Conservation (phyloP, 1,284 basidiomycete species). For the Prillingera fragicola region DNA sequence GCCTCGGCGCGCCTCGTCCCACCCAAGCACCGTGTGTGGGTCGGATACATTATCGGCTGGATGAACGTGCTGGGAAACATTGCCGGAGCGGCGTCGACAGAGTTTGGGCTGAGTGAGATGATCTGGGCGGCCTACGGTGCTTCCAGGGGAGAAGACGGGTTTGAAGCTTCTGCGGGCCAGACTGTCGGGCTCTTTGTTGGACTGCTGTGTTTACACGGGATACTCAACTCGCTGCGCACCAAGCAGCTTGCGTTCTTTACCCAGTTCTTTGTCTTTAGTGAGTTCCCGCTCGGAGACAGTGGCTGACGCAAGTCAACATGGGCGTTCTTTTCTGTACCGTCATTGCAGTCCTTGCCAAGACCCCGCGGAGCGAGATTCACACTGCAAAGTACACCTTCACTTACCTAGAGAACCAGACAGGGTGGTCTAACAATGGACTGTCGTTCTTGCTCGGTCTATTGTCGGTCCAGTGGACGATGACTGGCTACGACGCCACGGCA, state of each 20-base stretch:
- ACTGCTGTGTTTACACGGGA: slow-evolving; percentile 66
- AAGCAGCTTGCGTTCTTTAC: slow-evolving; percentile 72
- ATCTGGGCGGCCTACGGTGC: slow-evolving; percentile 55
- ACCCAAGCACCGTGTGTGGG: slow-evolving; percentile 12
- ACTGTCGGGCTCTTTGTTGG: slow-evolving; percentile 69
- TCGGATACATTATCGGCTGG: slow-evolving; percentile 65
- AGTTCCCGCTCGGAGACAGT: background rate
- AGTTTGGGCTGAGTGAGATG: slow-evolving; percentile 79
- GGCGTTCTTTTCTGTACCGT: slow-evolving; percentile 58
- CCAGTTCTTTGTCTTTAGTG: slow-evolving; percentile 68
- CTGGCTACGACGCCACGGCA: slow-evolving; percentile 56
- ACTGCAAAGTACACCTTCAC: slow-evolving; percentile 66
- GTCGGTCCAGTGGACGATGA: slow-evolving; percentile 83
- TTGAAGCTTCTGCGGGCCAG: slow-evolving; percentile 51
- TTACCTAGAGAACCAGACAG: slow-evolving; percentile 53
- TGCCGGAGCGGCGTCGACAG: slow-evolving; percentile 53
- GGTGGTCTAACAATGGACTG: slow-evolving; percentile 72
- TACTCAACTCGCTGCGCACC: slow-evolving; percentile 67
- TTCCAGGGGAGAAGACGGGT: slow-evolving; percentile 34
- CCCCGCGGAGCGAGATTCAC: slow-evolving; percentile 74
- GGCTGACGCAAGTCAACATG: slow-evolving; percentile 57
- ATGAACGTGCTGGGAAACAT: slow-evolving; percentile 72
- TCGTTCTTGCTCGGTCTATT: slow-evolving; percentile 82
- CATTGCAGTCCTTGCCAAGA: slow-evolving; percentile 74
- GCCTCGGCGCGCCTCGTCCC: slow-evolving; percentile 5